phyloP scores from a whole-genome alignment of 2,329 filamentous ascomycete species.

The Pestalotiopsis sp. region DNA sequence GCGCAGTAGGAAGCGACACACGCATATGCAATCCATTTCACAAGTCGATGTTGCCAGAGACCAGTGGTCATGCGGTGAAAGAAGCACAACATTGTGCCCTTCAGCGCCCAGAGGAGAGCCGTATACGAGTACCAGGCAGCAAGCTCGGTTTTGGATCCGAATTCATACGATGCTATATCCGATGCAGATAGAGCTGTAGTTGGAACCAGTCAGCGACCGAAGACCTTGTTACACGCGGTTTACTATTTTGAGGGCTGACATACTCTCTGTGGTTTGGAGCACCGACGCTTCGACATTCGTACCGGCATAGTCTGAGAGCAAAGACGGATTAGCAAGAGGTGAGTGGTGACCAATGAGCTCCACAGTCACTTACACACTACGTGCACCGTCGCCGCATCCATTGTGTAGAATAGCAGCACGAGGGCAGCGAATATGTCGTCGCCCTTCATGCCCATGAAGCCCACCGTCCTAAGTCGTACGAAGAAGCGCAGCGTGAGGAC shows the following conservation, averaged over 20 bases:
- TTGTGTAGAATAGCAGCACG: background rate
- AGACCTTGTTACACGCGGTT: background rate
- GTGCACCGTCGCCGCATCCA: slow-evolving; percentile 3
- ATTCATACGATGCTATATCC: background rate
- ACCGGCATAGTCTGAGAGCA: background rate
- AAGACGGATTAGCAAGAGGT: background rate
- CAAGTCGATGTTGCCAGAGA: slow-evolving; percentile 29
- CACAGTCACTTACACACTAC: background rate
- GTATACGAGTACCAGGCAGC: slow-evolving; percentile 8
- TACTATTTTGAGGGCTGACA: background rate
- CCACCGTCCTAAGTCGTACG: background rate
- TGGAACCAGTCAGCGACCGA: background rate
- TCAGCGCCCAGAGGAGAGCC: slow-evolving; percentile 28
- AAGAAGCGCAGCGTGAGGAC: slow-evolving; percentile 1
- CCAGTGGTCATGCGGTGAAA: slow-evolving; percentile 36
- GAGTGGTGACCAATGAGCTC: background rate
- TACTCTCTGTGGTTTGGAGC: background rate
- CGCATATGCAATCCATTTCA: slow-evolving; percentile 26
- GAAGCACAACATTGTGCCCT: slow-evolving; percentile 33
- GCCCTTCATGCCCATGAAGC: background rate
- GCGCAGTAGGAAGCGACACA: slow-evolving; percentile 31
- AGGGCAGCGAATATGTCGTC: slow-evolving; percentile 3
- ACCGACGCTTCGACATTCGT: slow-evolving; percentile 10
- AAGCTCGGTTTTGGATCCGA: slow-evolving; percentile 10
- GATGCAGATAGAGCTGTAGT: background rate